Conservation (phyloP, 345 rosid species). For the Hibiscus mutabilis region DNA sequence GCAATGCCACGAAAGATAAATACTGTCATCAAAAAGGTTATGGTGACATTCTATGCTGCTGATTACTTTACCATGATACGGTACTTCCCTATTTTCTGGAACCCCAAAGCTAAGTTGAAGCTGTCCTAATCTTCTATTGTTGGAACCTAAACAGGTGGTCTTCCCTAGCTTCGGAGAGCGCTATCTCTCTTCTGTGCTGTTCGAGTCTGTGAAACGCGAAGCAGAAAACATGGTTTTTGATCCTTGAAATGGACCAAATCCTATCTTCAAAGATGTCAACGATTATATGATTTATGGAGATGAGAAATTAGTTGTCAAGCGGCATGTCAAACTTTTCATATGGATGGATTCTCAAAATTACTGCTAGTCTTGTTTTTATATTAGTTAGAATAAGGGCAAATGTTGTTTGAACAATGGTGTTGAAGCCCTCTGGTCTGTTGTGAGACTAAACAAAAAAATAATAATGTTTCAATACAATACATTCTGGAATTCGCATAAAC, state of each 20-base stretch:
- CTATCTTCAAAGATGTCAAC: neutral
- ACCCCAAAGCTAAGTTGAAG: neutral
- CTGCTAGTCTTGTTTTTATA: neutral
- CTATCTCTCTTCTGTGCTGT: conserved; percentile 43
- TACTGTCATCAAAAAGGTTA: neutral
- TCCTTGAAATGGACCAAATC: conserved; percentile 6
- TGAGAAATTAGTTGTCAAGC: neutral
- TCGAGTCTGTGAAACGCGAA: conserved; percentile 38
- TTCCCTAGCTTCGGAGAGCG: conserved; percentile 55
- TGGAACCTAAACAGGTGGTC: conserved; percentile 13
- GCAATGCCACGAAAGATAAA: neutral
- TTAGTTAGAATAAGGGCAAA: neutral
- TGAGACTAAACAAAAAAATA: neutral
- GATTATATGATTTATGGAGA: neutral
- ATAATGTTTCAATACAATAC: neutral
- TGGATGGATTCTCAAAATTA: neutral
- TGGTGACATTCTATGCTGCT: no score
- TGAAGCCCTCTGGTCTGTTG: neutral
- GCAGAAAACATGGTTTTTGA: conserved; percentile 17
- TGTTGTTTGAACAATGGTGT: neutral
- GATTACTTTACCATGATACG: neutral
- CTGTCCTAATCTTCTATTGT: neutral
- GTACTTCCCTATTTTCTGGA: neutral
- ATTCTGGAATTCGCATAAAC: neutral
- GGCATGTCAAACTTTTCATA: neutral